These are phyloP conservation scores for Mycena kentingensis DNA, from an alignment of 768 basidiomycete genomes.

Conservation along the genomic window DNA sequence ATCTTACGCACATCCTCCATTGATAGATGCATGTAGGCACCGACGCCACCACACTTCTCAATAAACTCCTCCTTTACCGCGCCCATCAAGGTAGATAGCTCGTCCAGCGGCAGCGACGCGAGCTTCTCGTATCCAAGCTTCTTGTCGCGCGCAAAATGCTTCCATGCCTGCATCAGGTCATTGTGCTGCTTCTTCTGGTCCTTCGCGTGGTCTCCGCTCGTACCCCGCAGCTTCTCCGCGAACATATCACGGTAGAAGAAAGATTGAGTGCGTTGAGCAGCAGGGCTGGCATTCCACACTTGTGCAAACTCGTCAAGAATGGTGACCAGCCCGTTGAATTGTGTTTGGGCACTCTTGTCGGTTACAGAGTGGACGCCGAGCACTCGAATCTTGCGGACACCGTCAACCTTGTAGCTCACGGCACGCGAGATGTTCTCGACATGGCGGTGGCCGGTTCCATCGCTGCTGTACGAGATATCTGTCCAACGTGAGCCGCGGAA, in stretches of 20 bases:
- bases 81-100: not conserved
- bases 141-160: not conserved
- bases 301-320: not conserved
- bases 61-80: conserved; percentile 3
- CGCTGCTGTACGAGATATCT: conserved; percentile 1
- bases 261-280: not conserved
- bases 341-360: conserved; percentile 6
- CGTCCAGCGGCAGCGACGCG: not conserved
- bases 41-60: not conserved
- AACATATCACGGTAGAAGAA: not conserved
- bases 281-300: conserved; percentile 2
- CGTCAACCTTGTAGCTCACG: conserved; percentile 2
- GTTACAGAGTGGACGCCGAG: conserved; percentile 2
- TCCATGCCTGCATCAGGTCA: not conserved
- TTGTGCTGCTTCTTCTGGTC: conserved; percentile 4
- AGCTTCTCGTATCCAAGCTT: not conserved
- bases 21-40: conserved; percentile 3
- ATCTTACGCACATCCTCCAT: not conserved
- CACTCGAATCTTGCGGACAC: not conserved
- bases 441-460: conserved; percentile 1
- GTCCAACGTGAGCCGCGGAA: too few species aligned
- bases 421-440: conserved; percentile 4
- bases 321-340: not conserved
- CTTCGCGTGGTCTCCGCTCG: conserved; percentile 3
- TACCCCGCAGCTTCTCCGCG: not conserved